Evolutionary conservation across 2,329 filamentous ascomycete species (phyloP).

Genomic region (Byssothecium circinans): DNA sequence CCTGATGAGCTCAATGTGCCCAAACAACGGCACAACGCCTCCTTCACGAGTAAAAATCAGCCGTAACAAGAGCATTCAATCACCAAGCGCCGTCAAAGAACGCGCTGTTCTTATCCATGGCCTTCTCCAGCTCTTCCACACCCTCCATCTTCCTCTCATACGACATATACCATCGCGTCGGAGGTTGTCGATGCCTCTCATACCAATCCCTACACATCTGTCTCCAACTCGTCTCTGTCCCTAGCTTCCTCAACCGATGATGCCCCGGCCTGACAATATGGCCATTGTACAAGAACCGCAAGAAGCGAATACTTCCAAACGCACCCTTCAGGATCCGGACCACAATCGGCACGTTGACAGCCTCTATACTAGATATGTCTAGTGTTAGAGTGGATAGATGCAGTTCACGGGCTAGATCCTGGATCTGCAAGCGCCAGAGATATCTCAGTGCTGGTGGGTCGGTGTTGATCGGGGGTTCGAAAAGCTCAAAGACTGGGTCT

Average conservation of each 20-base stretch:
- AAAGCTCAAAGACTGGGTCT: constrained; percentile 28
- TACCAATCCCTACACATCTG: constrained; percentile 18
- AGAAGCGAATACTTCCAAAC: constrained; percentile 21
- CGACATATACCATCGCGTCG: constrained; percentile 6
- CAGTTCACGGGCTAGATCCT: constrained; percentile 28
- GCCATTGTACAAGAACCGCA: constrained; percentile 14
- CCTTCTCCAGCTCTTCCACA: constrained; percentile 12
- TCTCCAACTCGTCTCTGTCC: constrained; percentile 17
- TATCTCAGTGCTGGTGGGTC: constrained; percentile 23
- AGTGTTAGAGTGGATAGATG: constrained; percentile 25
- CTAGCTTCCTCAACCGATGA: constrained; percentile 4
- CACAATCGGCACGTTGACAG: constrained; percentile 25
- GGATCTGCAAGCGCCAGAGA: constrained; percentile 38
- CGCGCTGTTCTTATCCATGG: constrained; percentile 15
- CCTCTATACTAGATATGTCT: constrained; percentile 22
- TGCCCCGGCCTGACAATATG: constrained; percentile 4
- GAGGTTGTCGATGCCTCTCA: constrained; percentile 7
- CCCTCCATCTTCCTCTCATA: constrained; percentile 6
- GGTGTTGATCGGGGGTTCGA: constrained; percentile 26
- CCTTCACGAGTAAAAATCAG: too few species aligned
- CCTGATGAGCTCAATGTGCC: too few species aligned
- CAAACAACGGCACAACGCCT: too few species aligned
- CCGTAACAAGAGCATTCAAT: not conserved
- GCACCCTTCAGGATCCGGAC: constrained; percentile 18
- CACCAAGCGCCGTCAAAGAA: constrained; percentile 16